Conservation (phyloP, 495 filamentous ascomycete genomes). For the Aspergillus avenaceus region DNA sequence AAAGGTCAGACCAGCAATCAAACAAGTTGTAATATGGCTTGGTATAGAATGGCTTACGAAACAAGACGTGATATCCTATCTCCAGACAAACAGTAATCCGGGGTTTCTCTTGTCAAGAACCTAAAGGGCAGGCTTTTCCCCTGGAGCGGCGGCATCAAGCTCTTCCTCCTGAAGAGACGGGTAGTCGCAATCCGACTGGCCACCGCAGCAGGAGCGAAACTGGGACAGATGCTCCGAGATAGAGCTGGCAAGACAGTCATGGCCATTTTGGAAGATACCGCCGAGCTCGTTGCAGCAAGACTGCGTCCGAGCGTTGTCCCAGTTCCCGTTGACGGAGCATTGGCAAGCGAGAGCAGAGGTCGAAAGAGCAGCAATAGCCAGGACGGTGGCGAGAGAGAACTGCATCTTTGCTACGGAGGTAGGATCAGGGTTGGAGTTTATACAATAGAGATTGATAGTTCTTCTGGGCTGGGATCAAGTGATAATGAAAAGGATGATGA, state of each 20-base stretch:
- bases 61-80: too few relatives aligned
- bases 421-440: neutral
- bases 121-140: too few relatives aligned
- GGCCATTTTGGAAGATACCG: neutral
- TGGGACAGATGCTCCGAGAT: slow-evolving; percentile 2
- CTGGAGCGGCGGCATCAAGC: neutral
- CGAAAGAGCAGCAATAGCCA: neutral
- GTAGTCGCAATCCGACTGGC: slow-evolving; percentile 3
- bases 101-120: too few relatives aligned
- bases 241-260: slow-evolving; percentile 1
- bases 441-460: too few relatives aligned
- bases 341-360: slow-evolving; percentile 2
- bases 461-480: too few relatives aligned
- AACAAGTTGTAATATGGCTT: too few relatives aligned
- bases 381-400: neutral
- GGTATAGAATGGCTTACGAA: too few relatives aligned
- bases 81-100: too few relatives aligned
- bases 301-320: neutral
- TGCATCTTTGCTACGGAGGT: neutral
- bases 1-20: too few relatives aligned
- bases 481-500: too few relatives aligned
- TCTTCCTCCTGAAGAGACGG: neutral
- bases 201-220: slow-evolving; percentile 5
- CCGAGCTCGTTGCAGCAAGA: neutral
- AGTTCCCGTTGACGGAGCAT: neutral